Conservation (phyloP, 2,329 filamentous ascomycete species). For the Pyrenophora graminea region DNA sequence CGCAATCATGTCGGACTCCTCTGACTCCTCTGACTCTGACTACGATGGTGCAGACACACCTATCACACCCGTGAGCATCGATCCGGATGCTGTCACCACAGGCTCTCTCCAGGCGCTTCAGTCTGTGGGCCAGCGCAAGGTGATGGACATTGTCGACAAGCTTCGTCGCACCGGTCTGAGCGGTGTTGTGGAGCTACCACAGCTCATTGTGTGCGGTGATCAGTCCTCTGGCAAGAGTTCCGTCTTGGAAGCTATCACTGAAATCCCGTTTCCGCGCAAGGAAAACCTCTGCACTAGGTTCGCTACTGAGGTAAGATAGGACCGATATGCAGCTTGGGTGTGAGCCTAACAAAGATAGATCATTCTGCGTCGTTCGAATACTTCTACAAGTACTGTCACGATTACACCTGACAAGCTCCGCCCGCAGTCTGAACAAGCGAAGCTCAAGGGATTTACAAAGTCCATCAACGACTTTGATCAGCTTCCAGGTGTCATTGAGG, state of each 20-base stretch:
- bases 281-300: slow-evolving; percentile 64
- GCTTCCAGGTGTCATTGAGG: slow-evolving; percentile 56
- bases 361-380: slow-evolving; percentile 39
- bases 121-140: slow-evolving; percentile 49
- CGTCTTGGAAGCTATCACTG: slow-evolving; percentile 66
- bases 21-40: slow-evolving; percentile 1
- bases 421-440: slow-evolving; percentile 31
- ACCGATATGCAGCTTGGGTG: too few relatives aligned
- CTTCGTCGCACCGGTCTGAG: slow-evolving; percentile 55
- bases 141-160: slow-evolving; percentile 60
- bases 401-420: slow-evolving; percentile 46
- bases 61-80: slow-evolving; percentile 1
- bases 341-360: slow-evolving; percentile 5
- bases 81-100: slow-evolving; percentile 31
- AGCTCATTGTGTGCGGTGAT: slow-evolving; percentile 49
- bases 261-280: slow-evolving; percentile 63
- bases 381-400: slow-evolving; percentile 33
- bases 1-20: background rate
- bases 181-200: slow-evolving; percentile 36
- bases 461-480: slow-evolving; percentile 46
- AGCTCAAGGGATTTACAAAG: slow-evolving; percentile 45
- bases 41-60: background rate
- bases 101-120: slow-evolving; percentile 51
- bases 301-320: slow-evolving; percentile 49
- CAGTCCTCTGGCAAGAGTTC: slow-evolving; percentile 68